Conservation (phyloP, 495 filamentous ascomycete genomes). For the Viridothelium virens region DNA sequence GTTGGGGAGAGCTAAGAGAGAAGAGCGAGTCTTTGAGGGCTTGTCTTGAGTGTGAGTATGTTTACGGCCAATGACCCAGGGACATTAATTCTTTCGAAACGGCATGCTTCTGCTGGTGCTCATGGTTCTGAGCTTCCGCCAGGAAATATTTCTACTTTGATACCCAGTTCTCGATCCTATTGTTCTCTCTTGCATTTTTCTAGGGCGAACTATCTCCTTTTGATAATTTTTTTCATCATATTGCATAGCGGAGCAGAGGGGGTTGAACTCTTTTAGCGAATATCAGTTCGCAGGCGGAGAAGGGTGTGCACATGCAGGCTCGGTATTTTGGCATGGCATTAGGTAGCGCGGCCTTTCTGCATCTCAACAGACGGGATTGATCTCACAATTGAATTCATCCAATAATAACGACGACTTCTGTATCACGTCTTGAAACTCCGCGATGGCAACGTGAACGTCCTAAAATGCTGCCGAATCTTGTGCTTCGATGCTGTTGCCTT, state of each 20-base stretch:
- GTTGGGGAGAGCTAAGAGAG: neutral
- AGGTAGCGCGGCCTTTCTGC: neutral
- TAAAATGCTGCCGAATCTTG: too few species aligned
- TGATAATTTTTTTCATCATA: neutral
- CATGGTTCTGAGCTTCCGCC: neutral
- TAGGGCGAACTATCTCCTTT: neutral
- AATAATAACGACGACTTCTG: neutral
- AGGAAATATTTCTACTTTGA: slow-evolving; percentile 2
- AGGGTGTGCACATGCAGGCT: too few species aligned
- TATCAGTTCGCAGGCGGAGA: neutral
- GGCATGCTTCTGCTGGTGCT: neutral
- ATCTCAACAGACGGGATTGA: neutral
- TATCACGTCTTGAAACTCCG: neutral
- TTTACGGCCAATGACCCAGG: too few species aligned
- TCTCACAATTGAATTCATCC: neutral
- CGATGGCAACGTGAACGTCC: too few species aligned
- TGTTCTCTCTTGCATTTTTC: neutral
- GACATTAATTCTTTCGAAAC: neutral
- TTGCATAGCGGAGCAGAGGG: neutral
- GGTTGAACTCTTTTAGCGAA: neutral
- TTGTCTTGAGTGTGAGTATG: too few species aligned
- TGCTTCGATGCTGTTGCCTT: neutral
- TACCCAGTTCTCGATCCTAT: neutral
- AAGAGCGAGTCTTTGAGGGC: neutral
- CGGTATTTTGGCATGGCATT: too few species aligned